phyloP scores from a whole-genome alignment of 2,329 filamentous ascomycete species.

The Cordyceps farinosa region DNA sequence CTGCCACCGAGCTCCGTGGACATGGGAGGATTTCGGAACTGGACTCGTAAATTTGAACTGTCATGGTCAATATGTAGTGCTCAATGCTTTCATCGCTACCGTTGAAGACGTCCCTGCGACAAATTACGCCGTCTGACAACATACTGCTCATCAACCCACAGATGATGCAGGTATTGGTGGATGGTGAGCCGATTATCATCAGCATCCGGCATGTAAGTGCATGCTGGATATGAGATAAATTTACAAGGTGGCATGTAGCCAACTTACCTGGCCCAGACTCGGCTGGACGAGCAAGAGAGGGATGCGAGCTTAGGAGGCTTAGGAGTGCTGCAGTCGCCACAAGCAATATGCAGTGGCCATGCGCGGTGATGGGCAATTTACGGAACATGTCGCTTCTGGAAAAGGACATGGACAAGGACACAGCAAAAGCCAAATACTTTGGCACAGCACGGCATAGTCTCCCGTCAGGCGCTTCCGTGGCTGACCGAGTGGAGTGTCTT shows the following conservation, averaged over 20 bases:
- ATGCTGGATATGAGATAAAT: neutral
- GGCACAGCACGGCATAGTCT: neutral
- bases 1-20: neutral
- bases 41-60: constrained; percentile 18
- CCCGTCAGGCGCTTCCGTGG: neutral
- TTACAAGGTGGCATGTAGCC: neutral
- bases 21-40: neutral
- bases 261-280: neutral
- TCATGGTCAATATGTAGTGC: constrained; percentile 17
- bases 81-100: constrained; percentile 12
- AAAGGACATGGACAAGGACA: neutral
- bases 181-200: neutral
- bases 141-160: neutral
- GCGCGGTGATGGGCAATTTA: neutral
- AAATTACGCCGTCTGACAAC: neutral
- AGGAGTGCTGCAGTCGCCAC: neutral
- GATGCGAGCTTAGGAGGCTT: neutral
- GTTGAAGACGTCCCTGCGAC: neutral
- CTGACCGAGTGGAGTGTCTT: constrained; percentile 13
- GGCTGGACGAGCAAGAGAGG: neutral
- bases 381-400: neutral
- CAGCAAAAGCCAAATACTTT: neutral
- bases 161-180: neutral
- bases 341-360: neutral
- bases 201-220: neutral